Conservation (phyloP, 495 filamentous ascomycete species). For the Aspergillus saccharolyticus region DNA sequence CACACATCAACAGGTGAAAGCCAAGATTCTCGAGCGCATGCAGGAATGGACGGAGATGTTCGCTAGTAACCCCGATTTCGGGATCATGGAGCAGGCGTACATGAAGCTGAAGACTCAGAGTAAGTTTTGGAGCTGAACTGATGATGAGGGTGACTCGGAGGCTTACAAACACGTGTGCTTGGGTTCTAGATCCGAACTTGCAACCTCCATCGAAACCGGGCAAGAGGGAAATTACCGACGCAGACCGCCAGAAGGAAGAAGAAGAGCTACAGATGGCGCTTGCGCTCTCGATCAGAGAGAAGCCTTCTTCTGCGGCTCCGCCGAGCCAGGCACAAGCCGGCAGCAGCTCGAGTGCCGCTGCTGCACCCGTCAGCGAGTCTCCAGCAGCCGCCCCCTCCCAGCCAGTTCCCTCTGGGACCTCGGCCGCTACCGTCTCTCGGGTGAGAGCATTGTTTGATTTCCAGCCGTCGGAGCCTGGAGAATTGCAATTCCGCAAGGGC, state of each 20-base stretch:
- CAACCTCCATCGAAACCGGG: slow-evolving; percentile 88
- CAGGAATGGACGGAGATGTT: slow-evolving; percentile 96
- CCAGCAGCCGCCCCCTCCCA: slow-evolving; percentile 37
- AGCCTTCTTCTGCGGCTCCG: slow-evolving; percentile 33
- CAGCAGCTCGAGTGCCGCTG: slow-evolving; percentile 22
- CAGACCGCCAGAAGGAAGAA: slow-evolving; percentile 92
- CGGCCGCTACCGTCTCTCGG: slow-evolving; percentile 93
- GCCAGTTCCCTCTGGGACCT: slow-evolving; percentile 63
- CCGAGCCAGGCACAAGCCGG: slow-evolving; percentile 23
- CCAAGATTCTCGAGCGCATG: slow-evolving; percentile 95
- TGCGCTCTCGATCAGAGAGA: slow-evolving; percentile 85
- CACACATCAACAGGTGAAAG: slow-evolving; percentile 93
- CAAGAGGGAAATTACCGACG: slow-evolving; percentile 83
- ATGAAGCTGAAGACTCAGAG: slow-evolving; percentile 77
- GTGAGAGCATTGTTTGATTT: slow-evolving; percentile 95
- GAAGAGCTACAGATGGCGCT: slow-evolving; percentile 97
- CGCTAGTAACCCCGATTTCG: slow-evolving; percentile 79
- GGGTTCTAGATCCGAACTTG: slow-evolving; percentile 69
- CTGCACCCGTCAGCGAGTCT: slow-evolving; percentile 40
- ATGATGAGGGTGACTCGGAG: background rate
- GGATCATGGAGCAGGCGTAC: slow-evolving; percentile 96
- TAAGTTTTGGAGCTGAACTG: slow-evolving; percentile 27
- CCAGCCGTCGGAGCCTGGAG: slow-evolving; percentile 84
- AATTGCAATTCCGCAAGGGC: slow-evolving; percentile 92
- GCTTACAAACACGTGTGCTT: slow-evolving; percentile 2